These are phyloP conservation scores for Hypseocharis bilobata DNA, from an alignment of 441 rosid species.

Conservation along the genomic window DNA sequence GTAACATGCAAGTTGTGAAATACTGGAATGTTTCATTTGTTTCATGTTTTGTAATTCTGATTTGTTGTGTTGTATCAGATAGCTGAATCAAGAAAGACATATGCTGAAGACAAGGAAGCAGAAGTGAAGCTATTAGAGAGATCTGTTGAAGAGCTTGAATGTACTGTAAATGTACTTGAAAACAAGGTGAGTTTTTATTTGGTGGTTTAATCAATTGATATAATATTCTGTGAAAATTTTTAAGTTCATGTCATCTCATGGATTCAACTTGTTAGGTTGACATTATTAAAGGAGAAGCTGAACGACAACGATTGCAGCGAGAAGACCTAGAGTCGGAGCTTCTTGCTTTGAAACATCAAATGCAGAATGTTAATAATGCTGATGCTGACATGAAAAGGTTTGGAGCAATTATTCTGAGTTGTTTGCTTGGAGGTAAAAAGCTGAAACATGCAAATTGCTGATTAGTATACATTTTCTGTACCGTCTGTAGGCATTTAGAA, in stretches of 20 bases:
- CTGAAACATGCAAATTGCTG: constrained; percentile 16
- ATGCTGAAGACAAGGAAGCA: constrained; percentile 78
- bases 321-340: constrained; percentile 91
- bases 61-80: constrained; percentile 34
- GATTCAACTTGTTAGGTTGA: constrained; percentile 51
- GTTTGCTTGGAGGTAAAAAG: background rate
- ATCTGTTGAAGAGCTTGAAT: constrained; percentile 87
- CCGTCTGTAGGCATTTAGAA: constrained; percentile 45
- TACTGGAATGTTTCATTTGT: constrained; percentile 6
- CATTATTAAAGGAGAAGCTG: constrained; percentile 85
- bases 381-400: constrained; percentile 70
- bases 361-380: constrained; percentile 56
- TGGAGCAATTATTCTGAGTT: constrained; percentile 2
- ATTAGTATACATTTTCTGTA: constrained; percentile 16
- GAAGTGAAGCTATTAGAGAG: constrained; percentile 84
- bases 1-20: background rate
- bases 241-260: constrained; percentile 23
- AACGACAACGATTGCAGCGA: constrained; percentile 74
- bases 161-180: constrained; percentile 72
- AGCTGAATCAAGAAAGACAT: constrained; percentile 62
- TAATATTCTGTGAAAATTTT: background rate
- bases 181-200: constrained; percentile 51
- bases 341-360: constrained; percentile 55
- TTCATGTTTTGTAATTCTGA: constrained; percentile 18
- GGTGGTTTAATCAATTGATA: constrained; percentile 12